Conservation (phyloP, 805 yeast species). For the Ogataea nakhonphanomensis region DNA sequence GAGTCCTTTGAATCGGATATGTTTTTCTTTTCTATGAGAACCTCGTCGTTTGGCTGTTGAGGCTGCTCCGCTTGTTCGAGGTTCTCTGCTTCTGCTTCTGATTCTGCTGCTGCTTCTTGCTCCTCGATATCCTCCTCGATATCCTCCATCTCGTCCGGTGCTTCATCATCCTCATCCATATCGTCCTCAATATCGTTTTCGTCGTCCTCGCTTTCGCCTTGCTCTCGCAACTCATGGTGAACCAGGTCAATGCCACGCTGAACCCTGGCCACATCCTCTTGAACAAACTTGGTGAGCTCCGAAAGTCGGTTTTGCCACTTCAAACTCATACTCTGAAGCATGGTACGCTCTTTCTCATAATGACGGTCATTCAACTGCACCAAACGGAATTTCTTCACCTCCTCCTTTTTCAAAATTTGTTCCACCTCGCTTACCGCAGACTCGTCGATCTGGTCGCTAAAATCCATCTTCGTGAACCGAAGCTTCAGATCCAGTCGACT, state of each 20-base stretch:
- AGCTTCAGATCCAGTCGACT: conserved; percentile 9
- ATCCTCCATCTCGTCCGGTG: conserved; percentile 10
- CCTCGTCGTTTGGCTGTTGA: too few relatives aligned
- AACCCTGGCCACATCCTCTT: conserved; percentile 20
- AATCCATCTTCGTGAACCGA: conserved; percentile 12
- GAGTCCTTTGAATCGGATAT: background rate
- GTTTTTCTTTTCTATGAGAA: background rate
- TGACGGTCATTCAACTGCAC: conserved; percentile 27
- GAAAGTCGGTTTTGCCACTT: conserved; percentile 30
- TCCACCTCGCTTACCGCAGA: conserved; percentile 20
- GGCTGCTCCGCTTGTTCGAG: background rate
- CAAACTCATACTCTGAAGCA: conserved; percentile 21
- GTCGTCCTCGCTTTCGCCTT: conserved; percentile 16
- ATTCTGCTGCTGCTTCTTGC: conserved; percentile 6
- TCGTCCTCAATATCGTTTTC: conserved; percentile 9
- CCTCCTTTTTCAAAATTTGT: conserved; percentile 19
- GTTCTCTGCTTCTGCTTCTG: conserved; percentile 9
- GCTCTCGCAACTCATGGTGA: conserved; percentile 13
- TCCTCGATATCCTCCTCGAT: conserved; percentile 10
- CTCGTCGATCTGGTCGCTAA: conserved; percentile 16
- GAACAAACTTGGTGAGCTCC: conserved; percentile 22
- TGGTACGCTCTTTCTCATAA: conserved; percentile 22
- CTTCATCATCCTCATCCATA: conserved; percentile 15
- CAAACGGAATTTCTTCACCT: conserved; percentile 27
- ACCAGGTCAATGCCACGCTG: conserved; percentile 10